Evolutionary conservation across 2,329 filamentous ascomycete species (phyloP).

Genomic region (Talaromyces albobiverticillius): DNA sequence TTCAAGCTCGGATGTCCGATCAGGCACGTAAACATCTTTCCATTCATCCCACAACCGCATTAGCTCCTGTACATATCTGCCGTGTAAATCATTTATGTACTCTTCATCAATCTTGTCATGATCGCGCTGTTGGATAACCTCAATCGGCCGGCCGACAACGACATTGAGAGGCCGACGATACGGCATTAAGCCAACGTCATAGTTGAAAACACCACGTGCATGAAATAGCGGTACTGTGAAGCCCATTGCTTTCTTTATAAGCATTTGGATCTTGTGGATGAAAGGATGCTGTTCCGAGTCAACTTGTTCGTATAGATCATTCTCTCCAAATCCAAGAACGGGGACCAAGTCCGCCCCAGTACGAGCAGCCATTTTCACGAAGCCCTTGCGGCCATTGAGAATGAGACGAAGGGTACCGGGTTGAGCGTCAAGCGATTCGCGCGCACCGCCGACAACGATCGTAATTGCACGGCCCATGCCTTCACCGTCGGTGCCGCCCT

Average conservation of each 20-base stretch:
- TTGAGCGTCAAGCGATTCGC: constrained; percentile 85
- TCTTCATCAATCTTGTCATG: constrained; percentile 63
- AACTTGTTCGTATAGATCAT: constrained; percentile 91
- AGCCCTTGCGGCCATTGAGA: constrained; percentile 80
- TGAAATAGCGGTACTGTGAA: constrained; percentile 92
- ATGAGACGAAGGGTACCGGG: constrained; percentile 76
- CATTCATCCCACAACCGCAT: constrained; percentile 46
- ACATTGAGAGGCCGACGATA: constrained; percentile 85
- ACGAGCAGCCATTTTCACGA: constrained; percentile 87
- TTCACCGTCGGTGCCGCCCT: constrained; percentile 71
- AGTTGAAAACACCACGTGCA: constrained; percentile 91
- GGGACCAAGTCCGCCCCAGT: constrained; percentile 93
- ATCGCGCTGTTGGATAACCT: constrained; percentile 58
- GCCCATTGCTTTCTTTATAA: constrained; percentile 80
- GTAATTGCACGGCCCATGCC: constrained; percentile 95
- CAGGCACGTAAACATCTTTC: constrained; percentile 45
- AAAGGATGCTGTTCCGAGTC: constrained; percentile 71
- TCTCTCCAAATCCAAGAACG: constrained; percentile 90
- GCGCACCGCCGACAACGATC: constrained; percentile 88
- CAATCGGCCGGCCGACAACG: constrained; percentile 80
- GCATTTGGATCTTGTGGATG: constrained; percentile 77
- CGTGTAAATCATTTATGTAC: constrained; percentile 79
- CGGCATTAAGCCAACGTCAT: constrained; percentile 94
- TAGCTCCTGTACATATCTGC: constrained; percentile 66
- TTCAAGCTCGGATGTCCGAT: constrained; percentile 43